A percentile compares a stretch with the other conserved stretches of the same genome.
Conservation (phyloP, 2,329 filamentous ascomycete species). For the Aspergillus sp. region DNA sequence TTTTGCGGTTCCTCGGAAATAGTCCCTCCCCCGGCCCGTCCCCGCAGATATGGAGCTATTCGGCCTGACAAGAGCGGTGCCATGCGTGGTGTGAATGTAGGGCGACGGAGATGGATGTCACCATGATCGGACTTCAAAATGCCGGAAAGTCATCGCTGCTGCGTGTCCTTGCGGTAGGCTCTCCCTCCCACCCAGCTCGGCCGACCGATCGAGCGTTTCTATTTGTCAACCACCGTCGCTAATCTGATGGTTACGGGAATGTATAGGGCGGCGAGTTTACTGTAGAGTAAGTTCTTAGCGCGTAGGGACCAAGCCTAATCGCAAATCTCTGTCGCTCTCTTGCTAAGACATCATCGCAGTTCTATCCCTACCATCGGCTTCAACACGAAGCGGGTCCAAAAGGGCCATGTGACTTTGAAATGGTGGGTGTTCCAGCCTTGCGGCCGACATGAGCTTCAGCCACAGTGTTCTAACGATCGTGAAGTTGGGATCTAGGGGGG, state of each 20-base stretch:
- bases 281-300: conserved; percentile 74
- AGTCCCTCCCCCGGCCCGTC: conserved; percentile 31
- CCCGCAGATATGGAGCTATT: conserved; percentile 28
- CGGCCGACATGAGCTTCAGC: not conserved
- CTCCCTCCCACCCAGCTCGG: not conserved
- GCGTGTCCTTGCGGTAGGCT: conserved; percentile 87
- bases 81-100: conserved; percentile 48
- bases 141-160: conserved; percentile 96
- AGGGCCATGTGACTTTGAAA: conserved; percentile 96
- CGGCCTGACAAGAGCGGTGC: conserved; percentile 19
- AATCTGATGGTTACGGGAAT: conserved; percentile 9
- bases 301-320: conserved; percentile 8
- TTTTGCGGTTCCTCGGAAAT: conserved; percentile 26
- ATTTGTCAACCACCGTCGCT: conserved; percentile 14
- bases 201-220: conserved; percentile 12
- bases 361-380: conserved; percentile 98
- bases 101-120: conserved; percentile 99
- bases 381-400: conserved; percentile 98
- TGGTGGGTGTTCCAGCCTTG: conserved; percentile 56
- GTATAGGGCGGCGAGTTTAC: conserved; percentile 93
- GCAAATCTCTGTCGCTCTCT: conserved; percentile 4
- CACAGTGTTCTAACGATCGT: conserved; percentile 17
- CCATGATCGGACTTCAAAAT: conserved; percentile 97
- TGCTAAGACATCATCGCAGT: conserved; percentile 53
- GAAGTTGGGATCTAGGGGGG: conserved; percentile 90